These are phyloP conservation scores for Ascochyta koolunga DNA, from an alignment of 2,329 filamentous ascomycete genomes.

Conservation along the genomic window DNA sequence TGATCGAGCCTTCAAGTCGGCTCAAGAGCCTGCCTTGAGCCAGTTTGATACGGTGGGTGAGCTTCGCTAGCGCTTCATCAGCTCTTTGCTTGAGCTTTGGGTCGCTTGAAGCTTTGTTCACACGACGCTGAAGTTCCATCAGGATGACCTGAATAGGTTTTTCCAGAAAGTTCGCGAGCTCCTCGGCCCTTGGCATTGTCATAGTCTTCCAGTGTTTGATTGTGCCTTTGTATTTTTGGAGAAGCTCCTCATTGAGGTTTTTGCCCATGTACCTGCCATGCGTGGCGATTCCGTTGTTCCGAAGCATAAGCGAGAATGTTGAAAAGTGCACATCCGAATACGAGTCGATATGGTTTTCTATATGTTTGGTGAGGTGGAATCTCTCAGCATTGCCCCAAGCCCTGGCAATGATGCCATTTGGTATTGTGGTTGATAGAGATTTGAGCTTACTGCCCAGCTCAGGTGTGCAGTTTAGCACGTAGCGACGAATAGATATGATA, in stretches of 20 bases:
- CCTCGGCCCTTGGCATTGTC: not conserved
- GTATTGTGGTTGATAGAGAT: not conserved
- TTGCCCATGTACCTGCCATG: not conserved
- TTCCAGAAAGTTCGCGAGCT: not conserved
- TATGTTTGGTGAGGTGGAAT: not conserved
- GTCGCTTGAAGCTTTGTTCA: not conserved
- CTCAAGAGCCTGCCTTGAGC: not conserved
- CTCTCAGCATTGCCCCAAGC: not conserved
- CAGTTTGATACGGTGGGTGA: not conserved
- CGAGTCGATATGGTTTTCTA: not conserved
- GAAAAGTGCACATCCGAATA: not conserved
- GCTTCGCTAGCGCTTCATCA: not conserved
- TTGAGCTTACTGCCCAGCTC: not conserved
- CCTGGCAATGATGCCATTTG: not conserved
- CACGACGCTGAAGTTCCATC: not conserved
- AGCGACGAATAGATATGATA: constrained; percentile 5
- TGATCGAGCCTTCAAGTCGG: not conserved
- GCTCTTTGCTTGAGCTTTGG: constrained; percentile 1
- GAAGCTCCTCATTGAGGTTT: not conserved
- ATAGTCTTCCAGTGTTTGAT: not conserved
- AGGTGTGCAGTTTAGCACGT: not conserved
- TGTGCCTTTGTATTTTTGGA: not conserved
- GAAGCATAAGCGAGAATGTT: constrained; percentile 2
- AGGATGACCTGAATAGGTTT: not conserved
- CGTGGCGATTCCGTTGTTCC: not conserved